phyloP scores from a whole-genome alignment of 768 basidiomycete species.

The Clathrus columnatus region DNA sequence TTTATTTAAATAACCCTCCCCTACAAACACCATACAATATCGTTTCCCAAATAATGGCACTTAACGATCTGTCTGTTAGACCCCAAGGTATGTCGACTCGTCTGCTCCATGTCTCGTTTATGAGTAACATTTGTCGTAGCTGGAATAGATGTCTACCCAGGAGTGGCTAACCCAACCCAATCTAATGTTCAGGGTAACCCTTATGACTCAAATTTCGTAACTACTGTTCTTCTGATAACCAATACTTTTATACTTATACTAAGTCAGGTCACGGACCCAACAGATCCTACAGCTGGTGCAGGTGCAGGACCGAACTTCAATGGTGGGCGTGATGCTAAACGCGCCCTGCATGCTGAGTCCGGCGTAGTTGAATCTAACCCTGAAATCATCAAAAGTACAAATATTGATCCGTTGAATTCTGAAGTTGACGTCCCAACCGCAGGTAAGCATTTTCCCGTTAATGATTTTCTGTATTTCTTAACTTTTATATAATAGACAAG shows the following conservation, averaged over 20 bases:
- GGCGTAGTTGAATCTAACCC: constrained; percentile 46
- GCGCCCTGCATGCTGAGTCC: constrained; percentile 31
- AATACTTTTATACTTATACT: neutral
- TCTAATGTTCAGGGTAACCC: constrained; percentile 30
- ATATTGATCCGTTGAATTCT: constrained; percentile 41
- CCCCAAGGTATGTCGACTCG: neutral
- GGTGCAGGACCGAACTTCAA: constrained; percentile 33
- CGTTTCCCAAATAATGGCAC: constrained; percentile 27
- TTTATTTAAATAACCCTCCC: neutral
- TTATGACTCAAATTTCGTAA: constrained; percentile 34
- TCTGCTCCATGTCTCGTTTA: neutral
- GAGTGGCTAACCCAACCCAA: constrained; percentile 37
- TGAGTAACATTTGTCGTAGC: constrained; percentile 13
- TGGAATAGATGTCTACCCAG: constrained; percentile 33
- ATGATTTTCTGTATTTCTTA: neutral
- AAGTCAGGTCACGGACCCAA: constrained; percentile 33
- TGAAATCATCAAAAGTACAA: constrained; percentile 46
- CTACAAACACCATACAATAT: neutral
- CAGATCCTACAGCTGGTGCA: constrained; percentile 30
- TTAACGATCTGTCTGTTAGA: constrained; percentile 23
- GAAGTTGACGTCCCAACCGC: constrained; percentile 30
- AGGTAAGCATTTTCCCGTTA: constrained; percentile 20
- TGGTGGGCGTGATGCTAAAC: constrained; percentile 32
- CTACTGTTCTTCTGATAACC: constrained; percentile 13
- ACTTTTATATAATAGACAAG: neutral